phyloP scores from a whole-genome alignment of 2,329 filamentous ascomycete genomes.

The Orbilia ellipsospora region DNA sequence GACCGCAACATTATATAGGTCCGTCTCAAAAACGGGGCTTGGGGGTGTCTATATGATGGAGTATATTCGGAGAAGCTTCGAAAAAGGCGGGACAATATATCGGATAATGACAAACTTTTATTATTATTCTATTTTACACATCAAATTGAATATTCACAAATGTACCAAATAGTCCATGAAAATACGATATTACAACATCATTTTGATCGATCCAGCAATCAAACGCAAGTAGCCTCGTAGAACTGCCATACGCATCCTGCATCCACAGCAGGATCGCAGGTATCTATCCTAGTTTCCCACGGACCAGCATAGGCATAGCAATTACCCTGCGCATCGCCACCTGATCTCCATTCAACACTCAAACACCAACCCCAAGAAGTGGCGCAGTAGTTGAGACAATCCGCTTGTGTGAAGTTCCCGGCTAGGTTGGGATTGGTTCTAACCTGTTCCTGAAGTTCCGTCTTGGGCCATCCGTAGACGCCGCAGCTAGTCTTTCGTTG shows the following conservation, averaged over 20 bases:
- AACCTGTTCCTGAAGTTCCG: too few species aligned
- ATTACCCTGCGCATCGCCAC: background rate
- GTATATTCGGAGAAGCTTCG: too few species aligned
- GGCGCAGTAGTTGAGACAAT: slow-evolving; percentile 1
- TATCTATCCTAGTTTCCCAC: background rate
- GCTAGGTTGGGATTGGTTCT: background rate
- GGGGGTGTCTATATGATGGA: too few species aligned
- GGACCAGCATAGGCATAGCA: background rate
- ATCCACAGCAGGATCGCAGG: background rate
- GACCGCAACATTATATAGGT: too few species aligned
- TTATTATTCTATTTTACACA: background rate
- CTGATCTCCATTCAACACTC: background rate
- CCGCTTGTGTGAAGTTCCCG: background rate
- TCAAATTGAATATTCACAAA: background rate
- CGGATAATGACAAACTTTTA: background rate
- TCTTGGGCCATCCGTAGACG: too few species aligned
- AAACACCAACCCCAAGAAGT: background rate
- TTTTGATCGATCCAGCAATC: background rate
- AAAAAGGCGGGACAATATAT: too few species aligned
- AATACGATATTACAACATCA: background rate
- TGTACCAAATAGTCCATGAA: background rate
- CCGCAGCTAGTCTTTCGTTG: too few species aligned
- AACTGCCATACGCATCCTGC: background rate
- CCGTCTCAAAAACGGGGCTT: too few species aligned
- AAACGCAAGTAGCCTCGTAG: slow-evolving; percentile 2